phyloP scores from a whole-genome alignment of 352 stramenopile genomes.

The Thalassiosira gravida region DNA sequence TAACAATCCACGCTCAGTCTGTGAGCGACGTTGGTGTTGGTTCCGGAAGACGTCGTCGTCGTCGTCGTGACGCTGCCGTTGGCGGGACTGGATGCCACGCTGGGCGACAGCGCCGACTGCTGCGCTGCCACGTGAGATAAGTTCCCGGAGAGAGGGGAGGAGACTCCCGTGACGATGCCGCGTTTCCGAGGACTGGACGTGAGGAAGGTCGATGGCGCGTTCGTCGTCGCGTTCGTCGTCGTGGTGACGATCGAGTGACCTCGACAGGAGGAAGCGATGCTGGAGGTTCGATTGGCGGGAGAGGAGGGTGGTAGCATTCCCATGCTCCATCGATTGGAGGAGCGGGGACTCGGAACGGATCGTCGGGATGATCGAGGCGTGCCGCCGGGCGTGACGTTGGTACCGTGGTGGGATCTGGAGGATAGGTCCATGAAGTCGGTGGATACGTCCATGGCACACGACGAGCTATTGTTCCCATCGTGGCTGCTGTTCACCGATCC shows the following conservation, averaged over 20 bases:
- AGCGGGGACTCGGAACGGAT: not conserved
- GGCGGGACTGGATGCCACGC: not conserved
- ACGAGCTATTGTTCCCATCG: too few relatives aligned
- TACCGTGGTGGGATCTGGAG: not conserved
- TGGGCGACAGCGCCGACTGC: not conserved
- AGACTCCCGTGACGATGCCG: slow-evolving; percentile 27
- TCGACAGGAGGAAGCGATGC: not conserved
- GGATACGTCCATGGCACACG: not conserved
- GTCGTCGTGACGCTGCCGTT: too few relatives aligned
- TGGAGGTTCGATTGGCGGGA: not conserved
- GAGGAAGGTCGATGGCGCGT: not conserved
- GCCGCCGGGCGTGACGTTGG: too few relatives aligned
- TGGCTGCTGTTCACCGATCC: not conserved
- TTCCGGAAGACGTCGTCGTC: too few relatives aligned
- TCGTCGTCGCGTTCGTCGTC: not conserved
- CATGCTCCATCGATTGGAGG: not conserved
- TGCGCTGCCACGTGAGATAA: too few relatives aligned
- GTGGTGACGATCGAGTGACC: too few relatives aligned
- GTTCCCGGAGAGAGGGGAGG: slow-evolving; percentile 32
- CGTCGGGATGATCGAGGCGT: too few relatives aligned
- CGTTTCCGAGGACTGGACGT: slow-evolving; percentile 8
- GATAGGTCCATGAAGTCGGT: not conserved
- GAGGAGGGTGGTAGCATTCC: not conserved
- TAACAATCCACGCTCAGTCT: not conserved
- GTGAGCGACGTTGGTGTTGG: too few relatives aligned